Conservation (phyloP, 2,329 filamentous ascomycete species). For the Colletotrichum agaves region DNA sequence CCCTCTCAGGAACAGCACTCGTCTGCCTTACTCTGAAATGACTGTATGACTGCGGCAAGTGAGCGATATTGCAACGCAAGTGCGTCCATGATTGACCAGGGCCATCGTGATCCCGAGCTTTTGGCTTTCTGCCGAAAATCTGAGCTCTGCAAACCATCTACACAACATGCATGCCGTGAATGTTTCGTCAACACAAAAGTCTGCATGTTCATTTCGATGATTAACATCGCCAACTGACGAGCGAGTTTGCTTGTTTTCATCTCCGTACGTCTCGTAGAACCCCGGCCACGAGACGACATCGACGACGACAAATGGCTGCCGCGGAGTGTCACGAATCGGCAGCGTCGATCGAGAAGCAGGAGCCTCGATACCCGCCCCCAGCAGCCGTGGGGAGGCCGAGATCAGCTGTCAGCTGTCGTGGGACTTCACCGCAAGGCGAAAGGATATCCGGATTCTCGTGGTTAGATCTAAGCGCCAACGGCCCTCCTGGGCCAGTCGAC, state of each 20-base stretch:
- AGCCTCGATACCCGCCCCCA: slow-evolving; percentile 13
- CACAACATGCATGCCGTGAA: background rate
- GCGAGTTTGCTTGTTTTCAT: no score
- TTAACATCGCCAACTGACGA: background rate
- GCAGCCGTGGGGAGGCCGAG: background rate
- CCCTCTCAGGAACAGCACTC: background rate
- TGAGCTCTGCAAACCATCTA: background rate
- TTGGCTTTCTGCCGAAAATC: no score
- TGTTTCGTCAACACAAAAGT: background rate
- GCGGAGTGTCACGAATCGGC: background rate
- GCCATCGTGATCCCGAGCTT: no score
- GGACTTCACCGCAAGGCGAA: background rate
- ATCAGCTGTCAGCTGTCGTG: background rate
- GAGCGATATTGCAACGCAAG: background rate
- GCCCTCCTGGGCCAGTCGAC: slow-evolving; percentile 26
- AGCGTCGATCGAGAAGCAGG: background rate
- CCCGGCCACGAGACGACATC: background rate
- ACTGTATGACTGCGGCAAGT: slow-evolving; percentile 1
- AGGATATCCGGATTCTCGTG: slow-evolving; percentile 28
- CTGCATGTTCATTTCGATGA: background rate
- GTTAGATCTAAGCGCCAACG: slow-evolving; percentile 23
- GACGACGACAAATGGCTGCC: slow-evolving; percentile 12
- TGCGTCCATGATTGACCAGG: background rate
- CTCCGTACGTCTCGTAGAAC: background rate
- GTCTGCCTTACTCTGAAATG: background rate